phyloP scores from a whole-genome alignment of 1,284 basidiomycete species.

The Exobasidium cylindrosporum region DNA sequence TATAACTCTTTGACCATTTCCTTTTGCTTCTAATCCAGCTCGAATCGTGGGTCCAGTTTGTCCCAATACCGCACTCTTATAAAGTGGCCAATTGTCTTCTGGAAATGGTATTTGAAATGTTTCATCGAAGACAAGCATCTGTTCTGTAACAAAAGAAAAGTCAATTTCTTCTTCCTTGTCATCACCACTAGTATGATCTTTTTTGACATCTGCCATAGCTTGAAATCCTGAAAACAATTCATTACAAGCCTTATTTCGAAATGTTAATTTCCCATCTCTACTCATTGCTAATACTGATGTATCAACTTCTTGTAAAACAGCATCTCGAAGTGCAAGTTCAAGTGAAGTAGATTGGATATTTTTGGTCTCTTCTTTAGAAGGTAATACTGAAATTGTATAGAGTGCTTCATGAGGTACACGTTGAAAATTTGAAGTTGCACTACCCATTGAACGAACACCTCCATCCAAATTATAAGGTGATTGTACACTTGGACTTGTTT shows the following conservation, averaged over 20 bases:
- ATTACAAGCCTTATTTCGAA: background rate
- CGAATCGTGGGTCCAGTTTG: constrained; percentile 27
- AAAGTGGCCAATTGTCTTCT: constrained; percentile 39
- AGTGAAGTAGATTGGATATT: background rate
- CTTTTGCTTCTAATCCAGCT: constrained; percentile 27
- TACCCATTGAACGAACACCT: background rate
- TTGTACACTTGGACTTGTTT: background rate
- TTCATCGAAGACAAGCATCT: constrained; percentile 42
- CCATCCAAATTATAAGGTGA: background rate
- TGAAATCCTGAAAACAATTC: background rate
- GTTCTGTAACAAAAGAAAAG: constrained; percentile 16
- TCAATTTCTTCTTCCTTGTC: constrained; percentile 4
- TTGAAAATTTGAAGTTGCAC: constrained; percentile 29
- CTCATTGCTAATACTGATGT: background rate
- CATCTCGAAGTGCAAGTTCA: background rate
- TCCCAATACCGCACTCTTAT: constrained; percentile 37
- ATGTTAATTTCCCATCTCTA: background rate
- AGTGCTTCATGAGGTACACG: background rate
- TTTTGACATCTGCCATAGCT: background rate
- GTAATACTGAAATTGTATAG: background rate
- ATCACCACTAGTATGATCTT: background rate
- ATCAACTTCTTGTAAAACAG: background rate
- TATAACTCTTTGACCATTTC: constrained; percentile 26
- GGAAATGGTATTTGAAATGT: constrained; percentile 37
- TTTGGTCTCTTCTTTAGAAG: background rate